These are phyloP conservation scores for Paraphaeosphaeria minitans DNA, from an alignment of 2,329 filamentous ascomycete genomes.

Conservation along the genomic window DNA sequence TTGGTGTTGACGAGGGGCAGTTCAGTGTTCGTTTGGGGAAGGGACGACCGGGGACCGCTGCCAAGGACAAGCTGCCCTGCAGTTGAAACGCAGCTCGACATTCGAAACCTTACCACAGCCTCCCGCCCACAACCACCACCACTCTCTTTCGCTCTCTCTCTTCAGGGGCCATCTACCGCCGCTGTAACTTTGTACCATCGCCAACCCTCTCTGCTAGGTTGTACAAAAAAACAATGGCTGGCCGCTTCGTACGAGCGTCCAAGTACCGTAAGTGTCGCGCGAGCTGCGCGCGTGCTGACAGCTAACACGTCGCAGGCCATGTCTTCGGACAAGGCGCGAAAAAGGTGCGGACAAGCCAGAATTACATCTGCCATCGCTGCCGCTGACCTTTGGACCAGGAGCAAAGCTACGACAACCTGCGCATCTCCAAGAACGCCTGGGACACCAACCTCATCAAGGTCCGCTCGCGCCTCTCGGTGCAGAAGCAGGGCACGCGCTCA, in stretches of 20 bases:
- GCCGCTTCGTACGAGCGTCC: slow-evolving; percentile 73
- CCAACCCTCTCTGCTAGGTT: slow-evolving; percentile 2
- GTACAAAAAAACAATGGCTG: slow-evolving; percentile 59
- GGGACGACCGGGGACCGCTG: slow-evolving; percentile 13
- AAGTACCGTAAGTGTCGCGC: slow-evolving; percentile 66
- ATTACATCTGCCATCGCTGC: not conserved
- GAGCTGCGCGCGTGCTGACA: slow-evolving; percentile 29
- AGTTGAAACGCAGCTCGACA: slow-evolving; percentile 19
- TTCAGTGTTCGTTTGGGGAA: not conserved
- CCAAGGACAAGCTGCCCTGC: slow-evolving; percentile 11
- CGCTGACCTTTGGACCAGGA: slow-evolving; percentile 59
- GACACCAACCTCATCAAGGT: slow-evolving; percentile 98
- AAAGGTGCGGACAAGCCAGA: slow-evolving; percentile 60
- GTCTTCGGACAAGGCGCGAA: slow-evolving; percentile 95
- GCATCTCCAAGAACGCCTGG: slow-evolving; percentile 98
- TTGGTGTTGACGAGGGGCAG: slow-evolving; percentile 1
- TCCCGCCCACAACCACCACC: slow-evolving; percentile 8
- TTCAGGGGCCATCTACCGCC: slow-evolving; percentile 13
- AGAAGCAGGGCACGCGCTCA: slow-evolving; percentile 31
- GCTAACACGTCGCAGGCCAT: slow-evolving; percentile 70
- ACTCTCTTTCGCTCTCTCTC: slow-evolving; percentile 5
- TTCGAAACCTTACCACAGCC: slow-evolving; percentile 18
- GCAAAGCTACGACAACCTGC: slow-evolving; percentile 97
- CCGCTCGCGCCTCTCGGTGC: slow-evolving; percentile 44
- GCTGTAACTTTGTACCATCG: slow-evolving; percentile 17